phyloP scores from a whole-genome alignment of 2,329 filamentous ascomycete genomes.

The Chaetomiaceae sp. region DNA sequence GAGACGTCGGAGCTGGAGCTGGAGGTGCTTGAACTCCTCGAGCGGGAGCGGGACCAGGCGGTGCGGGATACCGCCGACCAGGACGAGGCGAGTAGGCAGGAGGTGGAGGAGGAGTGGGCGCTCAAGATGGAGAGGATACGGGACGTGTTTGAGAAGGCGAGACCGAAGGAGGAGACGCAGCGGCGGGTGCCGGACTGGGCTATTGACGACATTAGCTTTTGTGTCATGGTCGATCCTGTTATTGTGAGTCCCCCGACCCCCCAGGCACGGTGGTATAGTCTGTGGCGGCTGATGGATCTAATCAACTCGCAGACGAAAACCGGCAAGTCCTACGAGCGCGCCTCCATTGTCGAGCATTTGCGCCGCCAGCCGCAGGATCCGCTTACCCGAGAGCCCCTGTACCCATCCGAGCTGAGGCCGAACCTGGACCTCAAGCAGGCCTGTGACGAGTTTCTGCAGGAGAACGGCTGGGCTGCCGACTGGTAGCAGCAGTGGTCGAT shows the following conservation, averaged over 20 bases:
- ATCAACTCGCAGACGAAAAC: constrained; percentile 82
- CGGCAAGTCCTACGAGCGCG: constrained; percentile 85
- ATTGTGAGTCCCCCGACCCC: constrained; percentile 40
- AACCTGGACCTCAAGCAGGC: constrained; percentile 79
- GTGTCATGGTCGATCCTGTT: constrained; percentile 68
- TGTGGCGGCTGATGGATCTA: no score
- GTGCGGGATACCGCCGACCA: constrained; percentile 35
- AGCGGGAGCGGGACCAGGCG: constrained; percentile 42
- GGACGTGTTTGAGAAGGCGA: constrained; percentile 50
- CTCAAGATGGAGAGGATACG: constrained; percentile 43
- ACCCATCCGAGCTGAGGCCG: constrained; percentile 65
- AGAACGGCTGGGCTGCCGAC: constrained; percentile 90
- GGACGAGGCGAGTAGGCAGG: constrained; percentile 39
- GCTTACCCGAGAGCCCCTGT: constrained; percentile 72
- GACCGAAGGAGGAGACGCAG: constrained; percentile 40
- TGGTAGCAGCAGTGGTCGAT: constrained; percentile 50
- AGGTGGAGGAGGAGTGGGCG: constrained; percentile 46
- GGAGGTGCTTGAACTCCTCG: constrained; percentile 53
- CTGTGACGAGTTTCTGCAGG: constrained; percentile 76
- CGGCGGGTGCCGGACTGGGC: constrained; percentile 69
- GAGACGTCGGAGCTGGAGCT: constrained; percentile 55
- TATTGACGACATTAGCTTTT: constrained; percentile 71
- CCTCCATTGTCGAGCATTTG: constrained; percentile 81
- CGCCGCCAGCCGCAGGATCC: constrained; percentile 73
- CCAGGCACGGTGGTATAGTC: no score